Base-by-base conservation (phyloP, 2,329 filamentous ascomycete species). In the Lasiodiplodia gonubiensis region DNA sequence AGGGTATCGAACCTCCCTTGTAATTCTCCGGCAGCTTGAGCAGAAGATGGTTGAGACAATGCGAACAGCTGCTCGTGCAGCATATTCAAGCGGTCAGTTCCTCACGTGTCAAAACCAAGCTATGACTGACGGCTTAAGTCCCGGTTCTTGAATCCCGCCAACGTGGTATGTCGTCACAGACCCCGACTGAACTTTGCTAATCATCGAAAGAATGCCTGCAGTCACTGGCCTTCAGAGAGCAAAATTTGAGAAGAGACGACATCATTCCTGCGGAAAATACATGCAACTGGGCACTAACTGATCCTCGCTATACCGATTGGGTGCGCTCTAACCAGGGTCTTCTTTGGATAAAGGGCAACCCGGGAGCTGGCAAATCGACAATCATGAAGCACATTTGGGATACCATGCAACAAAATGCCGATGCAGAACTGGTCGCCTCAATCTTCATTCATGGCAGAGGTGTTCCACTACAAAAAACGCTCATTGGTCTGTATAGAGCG, bases 311-410 rank as follows among this genome's bases (percentile, higher is more conserved):
- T 30, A 6, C 12, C 16, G 12, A 33, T 2, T 64, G 61, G 61
- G 7, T 37, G 0, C 30, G 14, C 4, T 11, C 14, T 12, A 6
- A 27, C 1, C 25, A 18, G 16, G 25, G 16, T 2, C 46, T 51
- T 14, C 33, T 63, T n/a, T 39, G 59, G 59, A 51, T 63, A 2
- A 35, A 51, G 16, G 59, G 59, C 11, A 48, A 63, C 5, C 18
- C 59, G 2, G 59, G 59, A 51, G 42, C 25, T 37, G 59, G 59
- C 2, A 63, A 63, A 8, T 63, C 46, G 3, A 25, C 21, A 2
- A 16, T 51, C 5, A 23, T 63, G 23, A 63, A 63, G 21, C 21
- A 51, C 21, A 27, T 46, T 3, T 51, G 5, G 25, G 33, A 2
- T 1, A 37, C 18, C 3, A 27, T 55, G 52, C 48, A 61, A 21